Evolutionary conservation across 2,329 filamentous ascomycete species (phyloP).

Genomic region (Fusarium transvaalense): DNA sequence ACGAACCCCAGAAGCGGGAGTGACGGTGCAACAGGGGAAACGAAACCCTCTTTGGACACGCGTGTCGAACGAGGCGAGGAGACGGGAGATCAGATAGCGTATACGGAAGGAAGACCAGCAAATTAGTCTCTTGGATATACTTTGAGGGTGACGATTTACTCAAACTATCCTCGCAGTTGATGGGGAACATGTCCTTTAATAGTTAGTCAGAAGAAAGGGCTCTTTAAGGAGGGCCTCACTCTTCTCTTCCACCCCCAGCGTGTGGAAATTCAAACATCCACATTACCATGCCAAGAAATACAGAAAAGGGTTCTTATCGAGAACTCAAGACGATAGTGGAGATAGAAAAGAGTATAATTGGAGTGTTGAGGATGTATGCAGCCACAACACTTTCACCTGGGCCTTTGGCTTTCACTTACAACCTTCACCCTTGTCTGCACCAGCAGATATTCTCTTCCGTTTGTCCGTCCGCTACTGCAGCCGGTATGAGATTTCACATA

Average conservation of each 20-base stretch:
- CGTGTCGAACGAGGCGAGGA: slow-evolving; percentile 38
- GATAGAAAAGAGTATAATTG: not conserved
- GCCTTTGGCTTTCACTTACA: not conserved
- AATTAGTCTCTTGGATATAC: slow-evolving; percentile 4
- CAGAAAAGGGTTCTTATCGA: not conserved
- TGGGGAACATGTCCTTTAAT: slow-evolving; percentile 35
- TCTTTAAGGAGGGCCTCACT: slow-evolving; percentile 22
- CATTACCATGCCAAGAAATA: slow-evolving; percentile 27
- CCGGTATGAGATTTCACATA: slow-evolving; percentile 12
- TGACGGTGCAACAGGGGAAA: slow-evolving; percentile 43
- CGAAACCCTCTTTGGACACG: slow-evolving; percentile 28
- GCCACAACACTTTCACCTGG: slow-evolving; percentile 12
- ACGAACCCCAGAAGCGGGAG: slow-evolving; percentile 41
- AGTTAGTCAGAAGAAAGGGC: slow-evolving; percentile 14
- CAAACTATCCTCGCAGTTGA: not conserved
- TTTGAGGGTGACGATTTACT: not conserved
- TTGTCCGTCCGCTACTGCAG: slow-evolving; percentile 40
- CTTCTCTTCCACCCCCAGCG: slow-evolving; percentile 8
- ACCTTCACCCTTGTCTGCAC: slow-evolving; percentile 9
- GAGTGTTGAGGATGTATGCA: slow-evolving; percentile 15
- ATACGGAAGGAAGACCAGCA: not conserved
- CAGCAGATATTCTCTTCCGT: slow-evolving; percentile 31
- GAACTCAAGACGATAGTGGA: slow-evolving; percentile 5
- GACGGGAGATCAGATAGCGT: slow-evolving; percentile 22
- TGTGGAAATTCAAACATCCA: slow-evolving; percentile 28